Conservation (phyloP, 441 rosid species). For the Dalechampia spathulata region DNA sequence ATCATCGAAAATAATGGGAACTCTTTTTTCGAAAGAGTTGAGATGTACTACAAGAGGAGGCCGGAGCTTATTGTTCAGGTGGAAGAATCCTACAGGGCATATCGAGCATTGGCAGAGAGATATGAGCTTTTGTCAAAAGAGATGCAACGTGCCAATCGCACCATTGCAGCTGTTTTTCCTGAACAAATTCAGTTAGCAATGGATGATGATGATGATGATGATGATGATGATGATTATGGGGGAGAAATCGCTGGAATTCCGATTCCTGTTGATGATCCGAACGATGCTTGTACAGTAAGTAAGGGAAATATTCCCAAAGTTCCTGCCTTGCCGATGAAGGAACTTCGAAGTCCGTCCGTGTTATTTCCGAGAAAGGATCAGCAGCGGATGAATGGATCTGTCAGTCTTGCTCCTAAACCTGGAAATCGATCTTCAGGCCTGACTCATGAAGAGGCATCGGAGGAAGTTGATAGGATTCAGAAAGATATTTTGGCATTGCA, state of each 20-base stretch:
- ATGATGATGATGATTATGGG: conserved; percentile 18
- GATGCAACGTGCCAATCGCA: conserved; percentile 80
- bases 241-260: conserved; percentile 19
- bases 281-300: not conserved
- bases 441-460: conserved; percentile 43
- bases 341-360: conserved; percentile 34
- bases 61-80: conserved; percentile 71
- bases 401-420: conserved; percentile 17
- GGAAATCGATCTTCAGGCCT: conserved; percentile 59
- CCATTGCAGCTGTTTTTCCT: conserved; percentile 80
- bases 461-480: conserved; percentile 57
- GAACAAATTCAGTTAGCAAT: conserved; percentile 56
- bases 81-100: conserved; percentile 60
- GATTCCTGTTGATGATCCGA: conserved; percentile 6
- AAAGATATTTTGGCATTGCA: conserved; percentile 62
- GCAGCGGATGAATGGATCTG: conserved; percentile 23
- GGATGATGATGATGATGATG: conserved; percentile 39
- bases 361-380: conserved; percentile 28
- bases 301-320: conserved; percentile 27
- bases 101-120: conserved; percentile 80
- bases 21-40: conserved; percentile 65
- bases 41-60: conserved; percentile 72
- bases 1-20: conserved; percentile 83
- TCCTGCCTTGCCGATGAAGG: conserved; percentile 41
- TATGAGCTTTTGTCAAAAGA: conserved; percentile 76